These are phyloP conservation scores for Zygosaccharomyces pseudorouxii DNA, from an alignment of 805 yeast species.

Conservation along the genomic window DNA sequence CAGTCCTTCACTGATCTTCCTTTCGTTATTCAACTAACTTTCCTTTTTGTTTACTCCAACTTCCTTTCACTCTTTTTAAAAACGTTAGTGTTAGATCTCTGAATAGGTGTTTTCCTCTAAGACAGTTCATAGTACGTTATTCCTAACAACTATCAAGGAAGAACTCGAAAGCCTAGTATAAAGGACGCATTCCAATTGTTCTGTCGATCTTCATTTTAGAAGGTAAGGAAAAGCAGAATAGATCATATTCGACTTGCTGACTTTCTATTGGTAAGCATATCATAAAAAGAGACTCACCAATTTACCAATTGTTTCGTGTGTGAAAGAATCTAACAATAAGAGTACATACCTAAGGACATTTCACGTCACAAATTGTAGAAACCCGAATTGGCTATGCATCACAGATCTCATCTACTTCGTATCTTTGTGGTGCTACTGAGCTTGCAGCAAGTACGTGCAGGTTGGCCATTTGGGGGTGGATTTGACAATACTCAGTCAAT, in stretches of 20 bases:
- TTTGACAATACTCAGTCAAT: background rate
- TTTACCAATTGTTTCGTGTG: background rate
- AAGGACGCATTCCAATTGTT: background rate
- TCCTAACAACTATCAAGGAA: background rate
- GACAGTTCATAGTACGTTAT: background rate
- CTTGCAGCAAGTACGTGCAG: constrained; percentile 2
- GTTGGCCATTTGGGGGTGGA: constrained; percentile 2
- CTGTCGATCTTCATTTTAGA: background rate
- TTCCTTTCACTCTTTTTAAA: background rate
- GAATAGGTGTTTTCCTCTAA: background rate
- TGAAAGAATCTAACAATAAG: no score
- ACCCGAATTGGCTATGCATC: background rate
- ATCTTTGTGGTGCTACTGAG: constrained; percentile 1
- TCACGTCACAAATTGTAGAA: no score
- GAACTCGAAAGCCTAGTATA: background rate
- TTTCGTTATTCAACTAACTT: background rate
- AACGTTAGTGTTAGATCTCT: background rate
- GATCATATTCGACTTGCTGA: no score
- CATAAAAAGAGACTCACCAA: background rate
- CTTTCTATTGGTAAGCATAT: background rate
- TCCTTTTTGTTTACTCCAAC: background rate
- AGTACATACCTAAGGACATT: no score
- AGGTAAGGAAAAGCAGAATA: background rate
- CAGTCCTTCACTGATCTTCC: background rate
- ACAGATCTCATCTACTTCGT: background rate